These are phyloP conservation scores for Rhodosporidiobolus odoratus DNA, from an alignment of 768 basidiomycete species.

Conservation along the genomic window DNA sequence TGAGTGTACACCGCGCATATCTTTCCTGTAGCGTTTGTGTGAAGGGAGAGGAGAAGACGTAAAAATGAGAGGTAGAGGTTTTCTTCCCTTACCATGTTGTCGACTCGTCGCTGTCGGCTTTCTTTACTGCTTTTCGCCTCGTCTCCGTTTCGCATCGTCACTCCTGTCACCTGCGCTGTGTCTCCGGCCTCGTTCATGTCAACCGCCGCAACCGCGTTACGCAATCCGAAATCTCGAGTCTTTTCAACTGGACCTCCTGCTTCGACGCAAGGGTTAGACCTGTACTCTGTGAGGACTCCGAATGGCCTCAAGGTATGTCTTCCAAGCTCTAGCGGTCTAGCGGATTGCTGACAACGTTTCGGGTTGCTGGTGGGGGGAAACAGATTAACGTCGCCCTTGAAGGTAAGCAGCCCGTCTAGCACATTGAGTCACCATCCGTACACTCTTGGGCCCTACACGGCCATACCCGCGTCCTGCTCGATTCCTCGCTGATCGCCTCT, in stretches of 20 bases:
- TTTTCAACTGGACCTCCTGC: constrained; percentile 8
- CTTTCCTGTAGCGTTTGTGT: no score
- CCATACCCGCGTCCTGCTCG: no score
- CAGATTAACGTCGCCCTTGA: constrained; percentile 30
- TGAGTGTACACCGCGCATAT: no score
- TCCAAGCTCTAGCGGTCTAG: neutral
- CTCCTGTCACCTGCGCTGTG: neutral
- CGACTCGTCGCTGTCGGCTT: no score
- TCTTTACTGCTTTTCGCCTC: no score
- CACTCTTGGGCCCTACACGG: no score
- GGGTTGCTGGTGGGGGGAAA: neutral
- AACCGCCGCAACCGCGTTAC: neutral
- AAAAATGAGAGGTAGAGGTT: no score
- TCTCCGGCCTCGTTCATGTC: neutral
- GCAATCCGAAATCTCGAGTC: neutral
- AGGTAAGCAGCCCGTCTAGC: constrained; percentile 1
- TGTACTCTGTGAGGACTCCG: constrained; percentile 12
- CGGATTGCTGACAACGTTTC: neutral
- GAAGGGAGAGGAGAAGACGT: no score
- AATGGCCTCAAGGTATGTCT: constrained; percentile 27
- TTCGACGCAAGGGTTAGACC: constrained; percentile 1
- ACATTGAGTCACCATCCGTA: no score
- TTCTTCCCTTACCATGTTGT: no score
- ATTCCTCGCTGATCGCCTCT: neutral
- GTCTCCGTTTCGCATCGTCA: neutral